These are phyloP conservation scores for Phoenix roebelenii DNA, from an alignment of 176 grass and related monocot genomes.

Conservation along the genomic window DNA sequence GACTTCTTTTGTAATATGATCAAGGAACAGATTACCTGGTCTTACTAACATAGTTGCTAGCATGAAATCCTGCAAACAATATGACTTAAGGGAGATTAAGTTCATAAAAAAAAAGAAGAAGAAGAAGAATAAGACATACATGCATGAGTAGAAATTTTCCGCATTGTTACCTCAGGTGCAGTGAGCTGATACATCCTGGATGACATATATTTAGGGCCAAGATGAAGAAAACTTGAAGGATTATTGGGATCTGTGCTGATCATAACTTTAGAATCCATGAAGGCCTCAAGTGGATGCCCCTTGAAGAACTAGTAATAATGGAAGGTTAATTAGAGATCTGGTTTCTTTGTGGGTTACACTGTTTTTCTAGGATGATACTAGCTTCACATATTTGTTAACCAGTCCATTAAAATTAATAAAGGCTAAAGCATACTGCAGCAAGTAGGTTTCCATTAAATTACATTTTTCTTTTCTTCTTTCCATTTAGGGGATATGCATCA, in stretches of 20 bases:
- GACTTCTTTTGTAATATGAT: background rate
- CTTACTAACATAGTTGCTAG: background rate
- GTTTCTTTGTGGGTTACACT: too few species aligned
- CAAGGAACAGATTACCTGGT: background rate
- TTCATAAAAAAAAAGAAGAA: background rate
- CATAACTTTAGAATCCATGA: slow-evolving; percentile 1
- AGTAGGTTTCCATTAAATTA: too few species aligned
- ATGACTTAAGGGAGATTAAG: too few species aligned
- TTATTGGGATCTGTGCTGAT: background rate
- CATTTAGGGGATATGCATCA: too few species aligned
- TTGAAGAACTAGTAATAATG: background rate
- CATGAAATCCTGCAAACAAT: background rate
- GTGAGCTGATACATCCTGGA: slow-evolving; percentile 4
- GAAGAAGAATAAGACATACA: background rate
- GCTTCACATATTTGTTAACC: too few species aligned
- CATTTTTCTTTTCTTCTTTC: too few species aligned
- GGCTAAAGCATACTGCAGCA: too few species aligned
- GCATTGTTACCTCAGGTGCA: background rate
- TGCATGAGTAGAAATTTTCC: background rate
- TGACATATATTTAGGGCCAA: background rate
- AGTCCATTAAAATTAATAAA: too few species aligned
- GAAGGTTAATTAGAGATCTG: too few species aligned
- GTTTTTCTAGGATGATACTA: too few species aligned
- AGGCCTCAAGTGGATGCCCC: background rate
- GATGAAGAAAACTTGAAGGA: background rate